Base-by-base conservation (phyloP, 495 filamentous ascomycete species). In the Friedmanniomyces simplex region DNA sequence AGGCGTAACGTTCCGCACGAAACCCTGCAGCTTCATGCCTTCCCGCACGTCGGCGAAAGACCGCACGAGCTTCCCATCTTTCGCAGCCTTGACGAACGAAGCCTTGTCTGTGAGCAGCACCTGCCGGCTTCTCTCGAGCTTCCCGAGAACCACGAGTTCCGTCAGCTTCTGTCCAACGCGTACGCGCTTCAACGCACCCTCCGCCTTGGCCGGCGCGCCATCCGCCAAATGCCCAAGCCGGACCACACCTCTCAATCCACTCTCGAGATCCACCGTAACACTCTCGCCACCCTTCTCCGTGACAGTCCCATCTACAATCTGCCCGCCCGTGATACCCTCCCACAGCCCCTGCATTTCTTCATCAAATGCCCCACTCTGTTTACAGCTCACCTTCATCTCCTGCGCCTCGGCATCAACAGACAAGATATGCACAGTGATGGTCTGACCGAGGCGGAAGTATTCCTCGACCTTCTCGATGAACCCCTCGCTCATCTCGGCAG, bases 401-500 rank as follows among this genome's bases (percentile, higher is more conserved):
- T 75, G 73, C 39, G 78, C 78, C 49, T 83, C 77, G 0, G 79
- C 70, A 69, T 96, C 85, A 36, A 96, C 83, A 59, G 83, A 86
- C 42, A 93, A 62, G 21, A 93, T 82, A 62, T 87, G 84, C 32
- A 96, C 86, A 69, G 80, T 95, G 59, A 98, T 84, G 18, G 93
- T 89, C 67, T 98, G 93, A 1, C 94, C 93, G 8, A 80, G 72
- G 32, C 84, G 81, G 72, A 98, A 98, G 67, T 98, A 91, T 64
- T 93, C 81, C 43, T 77, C 80, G 7, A 91, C 89, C 65, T 96
- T 86, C 63, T 86, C 79, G 62, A 98, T 96, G 69, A 83, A 96
- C 14, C 90, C 87, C 66, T 96, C 94, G 68, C 91, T 96, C 94
- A 98, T 97, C 67, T 98, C 91, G 2, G 87, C 86, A 1, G 94